Conservation (phyloP, 2,329 filamentous ascomycete genomes). For the Fusarium sp. region DNA sequence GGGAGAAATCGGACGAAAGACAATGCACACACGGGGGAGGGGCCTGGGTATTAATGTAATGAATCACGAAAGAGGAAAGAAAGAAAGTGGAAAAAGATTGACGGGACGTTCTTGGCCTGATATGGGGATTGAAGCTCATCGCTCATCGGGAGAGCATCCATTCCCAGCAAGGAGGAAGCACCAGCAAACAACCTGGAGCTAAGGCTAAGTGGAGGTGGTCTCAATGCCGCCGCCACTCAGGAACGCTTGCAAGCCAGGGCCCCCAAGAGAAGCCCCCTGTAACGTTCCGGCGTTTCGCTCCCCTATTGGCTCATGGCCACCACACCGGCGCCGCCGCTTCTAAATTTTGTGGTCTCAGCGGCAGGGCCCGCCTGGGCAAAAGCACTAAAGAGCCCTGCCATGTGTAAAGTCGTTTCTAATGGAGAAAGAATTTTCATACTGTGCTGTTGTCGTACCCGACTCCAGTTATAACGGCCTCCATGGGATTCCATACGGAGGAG, state of each 20-base stretch:
- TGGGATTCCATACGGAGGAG: conserved; percentile 8
- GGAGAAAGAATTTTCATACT: conserved; percentile 15
- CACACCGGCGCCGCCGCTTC: conserved; percentile 28
- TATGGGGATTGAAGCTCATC: conserved; percentile 38
- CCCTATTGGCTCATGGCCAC: conserved; percentile 23
- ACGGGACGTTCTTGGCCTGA: conserved; percentile 22
- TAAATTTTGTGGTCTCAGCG: conserved; percentile 37
- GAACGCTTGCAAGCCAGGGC: conserved; percentile 30
- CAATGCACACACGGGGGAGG: conserved; percentile 24
- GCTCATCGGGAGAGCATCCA: conserved; percentile 11
- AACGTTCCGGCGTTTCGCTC: neutral
- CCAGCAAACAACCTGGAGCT: conserved; percentile 19
- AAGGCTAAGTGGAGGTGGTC: conserved; percentile 29
- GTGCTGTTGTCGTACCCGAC: conserved; percentile 16
- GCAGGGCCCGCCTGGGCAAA: conserved; percentile 43
- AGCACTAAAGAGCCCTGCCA: conserved; percentile 9
- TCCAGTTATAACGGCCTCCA: neutral
- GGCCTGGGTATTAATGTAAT: conserved; percentile 11
- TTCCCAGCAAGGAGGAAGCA: conserved; percentile 2
- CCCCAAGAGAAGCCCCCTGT: conserved; percentile 26
- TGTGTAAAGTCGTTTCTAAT: neutral
- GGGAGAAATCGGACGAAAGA: conserved; percentile 22
- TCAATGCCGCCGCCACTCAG: conserved; percentile 41
- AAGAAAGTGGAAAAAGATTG: conserved; percentile 10
- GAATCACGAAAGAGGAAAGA: conserved; percentile 18